These are phyloP conservation scores for Aphanomyces euteiches DNA, from an alignment of 352 stramenopile genomes.

Conservation along the genomic window DNA sequence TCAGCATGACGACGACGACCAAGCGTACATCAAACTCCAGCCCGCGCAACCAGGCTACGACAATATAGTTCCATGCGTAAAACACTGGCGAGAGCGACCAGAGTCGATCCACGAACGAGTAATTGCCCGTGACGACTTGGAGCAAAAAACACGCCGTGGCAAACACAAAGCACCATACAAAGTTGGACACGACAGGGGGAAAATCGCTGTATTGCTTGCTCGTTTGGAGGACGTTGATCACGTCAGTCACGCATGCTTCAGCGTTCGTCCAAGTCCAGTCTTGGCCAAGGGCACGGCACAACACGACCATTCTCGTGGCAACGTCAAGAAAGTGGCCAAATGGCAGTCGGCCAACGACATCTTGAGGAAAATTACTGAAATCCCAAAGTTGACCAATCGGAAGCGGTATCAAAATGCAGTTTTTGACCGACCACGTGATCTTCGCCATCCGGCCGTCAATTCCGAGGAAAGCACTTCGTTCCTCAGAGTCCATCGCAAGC, in stretches of 20 bases:
- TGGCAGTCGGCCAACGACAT: too few relatives aligned
- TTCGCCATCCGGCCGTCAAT: too few relatives aligned
- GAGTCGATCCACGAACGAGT: constrained; percentile 90
- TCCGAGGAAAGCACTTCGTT: too few relatives aligned
- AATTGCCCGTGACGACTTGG: constrained; percentile 62
- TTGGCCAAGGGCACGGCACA: constrained; percentile 2
- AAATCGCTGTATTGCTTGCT: constrained; percentile 16
- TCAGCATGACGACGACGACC: constrained; percentile 72
- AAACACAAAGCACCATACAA: not conserved
- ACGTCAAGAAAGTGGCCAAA: too few relatives aligned
- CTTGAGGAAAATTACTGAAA: too few relatives aligned
- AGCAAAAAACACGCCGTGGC: constrained; percentile 17
- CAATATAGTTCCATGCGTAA: constrained; percentile 79
- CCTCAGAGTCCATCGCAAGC: too few relatives aligned
- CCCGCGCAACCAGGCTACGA: constrained; percentile 59
- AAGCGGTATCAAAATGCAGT: too few relatives aligned
- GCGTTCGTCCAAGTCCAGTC: not conserved
- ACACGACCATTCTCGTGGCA: not conserved
- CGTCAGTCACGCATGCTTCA: constrained; percentile 4
- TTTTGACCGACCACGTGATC: too few relatives aligned
- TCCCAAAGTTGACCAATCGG: too few relatives aligned
- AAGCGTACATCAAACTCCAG: constrained; percentile 74
- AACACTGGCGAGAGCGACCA: constrained; percentile 87
- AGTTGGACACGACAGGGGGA: constrained; percentile 22
- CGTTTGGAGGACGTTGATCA: constrained; percentile 3